Base-by-base conservation (phyloP, 352 stramenopile genomes). In the Phytopythium chamaehyphon region DNA sequence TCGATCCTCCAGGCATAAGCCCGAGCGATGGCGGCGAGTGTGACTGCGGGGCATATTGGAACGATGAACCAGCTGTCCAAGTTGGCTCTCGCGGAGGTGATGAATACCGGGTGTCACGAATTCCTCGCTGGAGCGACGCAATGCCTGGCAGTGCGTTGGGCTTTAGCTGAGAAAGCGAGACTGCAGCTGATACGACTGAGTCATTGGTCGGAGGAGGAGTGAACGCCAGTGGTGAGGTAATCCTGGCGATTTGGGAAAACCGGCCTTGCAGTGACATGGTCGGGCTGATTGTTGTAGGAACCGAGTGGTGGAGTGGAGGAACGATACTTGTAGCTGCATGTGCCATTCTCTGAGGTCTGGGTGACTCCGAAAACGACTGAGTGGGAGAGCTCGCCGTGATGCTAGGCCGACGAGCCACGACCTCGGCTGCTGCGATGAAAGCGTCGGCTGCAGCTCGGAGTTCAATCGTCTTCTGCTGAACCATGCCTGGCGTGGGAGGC, bases 101-200 rank as follows among this genome's bases (percentile, higher is more conserved):
- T 4, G 44, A 50, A n/a, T 40, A 50, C 5, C 35, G 26, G 15
- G 24, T n/a, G 26, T 28, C 26, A 12, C 44, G 44, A n/a, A 50
- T 26, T n/a, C 28, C 28, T 18, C 43, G 36, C 51, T 66, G 62
- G 8, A 71, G 31, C 6, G 51, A 60, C 39, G 54, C 47, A 40
- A 71, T 65, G 23, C 62, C 64, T 19, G 62, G 62, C 21, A 71
- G 40, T 16, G 62, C 24, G 6, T 19, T 31, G n/a, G 28, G 44
- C 44, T 50, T 38, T 22, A 40, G 18, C 11, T 50, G 44, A 24
- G 44, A 18, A 3, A 38, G 24, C 5, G 43, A 4, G 3, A 49
- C 24, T 37, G 26, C 26, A 2, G 26, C 26, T 12, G 44, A 18
- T 7, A 31, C 26, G 14, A 16, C n/a, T n/a, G 62, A 55, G 38